Evolutionary conservation across 2,329 filamentous ascomycete genomes (phyloP), one percentile per base, ranked within the genome.

Genomic region (Daldinia sp.): DNA sequence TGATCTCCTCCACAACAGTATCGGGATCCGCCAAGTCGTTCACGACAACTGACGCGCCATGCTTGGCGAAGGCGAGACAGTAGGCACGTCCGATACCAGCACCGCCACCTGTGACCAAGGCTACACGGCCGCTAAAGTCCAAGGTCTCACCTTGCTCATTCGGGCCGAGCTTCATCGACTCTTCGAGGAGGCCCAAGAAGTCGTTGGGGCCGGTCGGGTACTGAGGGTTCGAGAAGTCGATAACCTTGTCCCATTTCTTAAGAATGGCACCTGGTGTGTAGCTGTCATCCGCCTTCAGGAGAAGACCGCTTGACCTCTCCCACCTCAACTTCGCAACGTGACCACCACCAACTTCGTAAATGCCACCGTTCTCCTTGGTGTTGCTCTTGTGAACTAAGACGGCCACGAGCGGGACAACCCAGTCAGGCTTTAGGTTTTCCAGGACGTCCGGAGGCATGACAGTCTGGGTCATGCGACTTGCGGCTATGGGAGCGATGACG

Each of bases 1-100:
- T 92, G 79, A 99, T 98, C 85, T 99, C 96, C 75, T 91, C 88
- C 42, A 98, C 96, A 41, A 97, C 93, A 56, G 88, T 88, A 77
- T 98, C 94, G 5, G 96, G 96, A 84, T 98, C 91, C 56, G 91
- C 88, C n/a, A 99, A 86, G 79, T 99, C 96, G 82, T 99, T 99
- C 75, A 99, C 93, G 37, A 98, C 95, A 28, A 99, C 86, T 59
- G 92, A 90, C 41, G 93, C 93, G 70, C 93, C 93, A 63, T 89
- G 86, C 82, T 92, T 93, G 72, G 92, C 92, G 90, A 97, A 97
- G 50, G 93, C 92, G 76, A 98, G 85, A 76, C 89, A 90, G 83
- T 99, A 99, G 60, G 92, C 90, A 62, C 96, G 93, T 69, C 96
- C 96, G 69, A 99, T 94, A 80, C 93, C 94, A 76, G 91, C 92